Base-by-base conservation (phyloP, 2,329 filamentous ascomycete genomes). In the Pyrenophora graminea region DNA sequence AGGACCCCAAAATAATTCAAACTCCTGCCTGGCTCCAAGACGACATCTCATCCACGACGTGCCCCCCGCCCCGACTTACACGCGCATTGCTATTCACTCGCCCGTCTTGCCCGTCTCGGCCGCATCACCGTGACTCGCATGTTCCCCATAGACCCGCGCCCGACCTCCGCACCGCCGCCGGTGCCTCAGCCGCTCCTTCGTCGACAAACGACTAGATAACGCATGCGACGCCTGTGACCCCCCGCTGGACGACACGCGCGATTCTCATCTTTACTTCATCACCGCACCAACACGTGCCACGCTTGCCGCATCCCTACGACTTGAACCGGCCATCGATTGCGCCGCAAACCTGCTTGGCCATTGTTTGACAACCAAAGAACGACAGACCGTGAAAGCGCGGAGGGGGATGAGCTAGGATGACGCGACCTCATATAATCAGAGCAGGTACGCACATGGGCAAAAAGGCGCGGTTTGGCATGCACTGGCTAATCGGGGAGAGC, bases 391-490 rank as follows among this genome's bases (percentile, higher is more conserved):
- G 56, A 34, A 54, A 47, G 46, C 52, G 54, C 61, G 34, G 43
- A 53, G 40, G 63, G 69, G 65, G 53, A 72, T 73, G 70, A 70
- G 61, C 63, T 60, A 72, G 63, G 54, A 83, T 83, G 80, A 81
- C 80, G 63, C 76, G 80, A 61, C 80, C 80, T 62, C 77, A 80
- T 49, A 81, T 82, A 50, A 80, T 83, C 59, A 74, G 80, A 74
- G 80, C 80, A 66, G 80, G 80, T 82, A 74, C 56, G 77, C 23
- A 41, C 15, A 17, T 3, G 9, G 5, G 3, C 17, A 39, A 8
- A 1, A 8, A 38, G 31, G 36, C 36, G 12, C 25, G 41, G 13
- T 39, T 23, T 45, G 37, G 25, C 10, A n/a, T 31, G 39, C 51
- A 52, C 48, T 43, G 53, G 56, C 64, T 72, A 62, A 72, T 63